A percentile compares a stretch with the other conserved stretches of the same genome.
These are phyloP conservation scores for Xylaria polymorpha DNA, from an alignment of 2,329 filamentous ascomycete genomes.

Conservation along the genomic window DNA sequence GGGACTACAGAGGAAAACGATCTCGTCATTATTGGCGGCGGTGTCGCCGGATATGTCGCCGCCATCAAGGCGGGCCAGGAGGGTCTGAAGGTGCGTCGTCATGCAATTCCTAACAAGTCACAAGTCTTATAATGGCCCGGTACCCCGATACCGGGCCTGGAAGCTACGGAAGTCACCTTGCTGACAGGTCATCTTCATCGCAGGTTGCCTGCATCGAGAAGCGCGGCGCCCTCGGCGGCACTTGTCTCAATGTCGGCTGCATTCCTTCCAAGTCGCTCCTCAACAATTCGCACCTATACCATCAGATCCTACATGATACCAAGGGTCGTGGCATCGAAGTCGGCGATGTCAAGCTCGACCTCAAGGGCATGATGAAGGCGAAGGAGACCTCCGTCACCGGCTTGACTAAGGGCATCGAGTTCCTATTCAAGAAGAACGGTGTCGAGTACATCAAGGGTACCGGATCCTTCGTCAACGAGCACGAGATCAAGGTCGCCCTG, in stretches of 20 bases:
- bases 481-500: constrained; percentile 91
- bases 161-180: neutral
- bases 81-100: constrained; percentile 81
- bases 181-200: constrained; percentile 21
- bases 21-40: constrained; percentile 96
- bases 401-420: constrained; percentile 97
- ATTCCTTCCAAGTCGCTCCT: constrained; percentile 99
- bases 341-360: constrained; percentile 95
- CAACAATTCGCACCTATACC: constrained; percentile 99
- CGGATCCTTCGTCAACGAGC: constrained; percentile 85
- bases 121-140: neutral
- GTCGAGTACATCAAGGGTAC: constrained; percentile 98
- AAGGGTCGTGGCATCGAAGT: constrained; percentile 98
- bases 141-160: constrained; percentile 19
- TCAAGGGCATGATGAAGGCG: constrained; percentile 96
- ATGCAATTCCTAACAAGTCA: neutral
- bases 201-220: constrained; percentile 99
- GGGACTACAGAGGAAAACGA: constrained; percentile 83
- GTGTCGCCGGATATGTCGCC: constrained; percentile 97
- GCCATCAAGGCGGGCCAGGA: constrained; percentile 99
- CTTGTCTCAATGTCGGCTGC: constrained; percentile 98
- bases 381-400: constrained; percentile 91
- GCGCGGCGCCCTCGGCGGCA: constrained; percentile 92
- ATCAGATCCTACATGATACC: constrained; percentile 95
- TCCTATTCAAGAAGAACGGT: constrained; percentile 98